Percentiles rank a stretch among this genome's conserved stretches.
Evolutionary conservation across 1,139 yeast species (phyloP).

Genomic region (Lodderomyces parapsilosis): DNA sequence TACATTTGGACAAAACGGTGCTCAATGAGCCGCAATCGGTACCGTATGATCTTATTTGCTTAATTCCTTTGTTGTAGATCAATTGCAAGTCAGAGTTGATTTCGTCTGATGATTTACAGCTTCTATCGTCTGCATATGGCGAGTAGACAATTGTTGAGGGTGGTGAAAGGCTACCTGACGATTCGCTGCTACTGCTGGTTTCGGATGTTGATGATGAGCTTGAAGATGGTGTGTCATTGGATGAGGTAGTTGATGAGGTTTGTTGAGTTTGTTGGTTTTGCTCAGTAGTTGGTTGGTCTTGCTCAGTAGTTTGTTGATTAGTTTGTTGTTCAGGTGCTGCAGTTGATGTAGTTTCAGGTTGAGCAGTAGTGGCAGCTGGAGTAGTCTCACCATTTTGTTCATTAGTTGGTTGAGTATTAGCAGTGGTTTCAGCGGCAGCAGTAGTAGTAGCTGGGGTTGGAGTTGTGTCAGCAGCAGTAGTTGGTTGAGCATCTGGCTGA

Average conservation of each 20-base stretch:
- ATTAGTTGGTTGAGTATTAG: conserved; percentile 15
- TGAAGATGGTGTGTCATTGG: conserved; percentile 5
- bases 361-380: conserved; percentile 12
- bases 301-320: conserved; percentile 4
- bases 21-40: conserved; percentile 75
- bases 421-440: conserved; percentile 16
- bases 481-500: conserved; percentile 6
- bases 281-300: conserved; percentile 4
- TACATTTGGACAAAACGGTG: conserved; percentile 63
- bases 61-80: conserved; percentile 62
- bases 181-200: background rate
- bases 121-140: conserved; percentile 68
- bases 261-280: conserved; percentile 2
- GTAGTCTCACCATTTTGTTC: conserved; percentile 10
- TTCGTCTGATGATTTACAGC: conserved; percentile 59
- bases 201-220: conserved; percentile 4
- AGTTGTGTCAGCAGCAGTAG: conserved; percentile 10
- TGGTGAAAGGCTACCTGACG: conserved; percentile 20
- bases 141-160: conserved; percentile 73
- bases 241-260: conserved; percentile 7
- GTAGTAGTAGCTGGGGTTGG: conserved; percentile 14
- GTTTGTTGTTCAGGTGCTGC: conserved; percentile 6
- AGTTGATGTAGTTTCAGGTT: conserved; percentile 4
- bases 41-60: conserved; percentile 73
- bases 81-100: conserved; percentile 59